A percentile compares a stretch with the other conserved stretches of the same genome.
Conservation (phyloP, 192 early-diverging fungal species). For the Backusella westeae region DNA sequence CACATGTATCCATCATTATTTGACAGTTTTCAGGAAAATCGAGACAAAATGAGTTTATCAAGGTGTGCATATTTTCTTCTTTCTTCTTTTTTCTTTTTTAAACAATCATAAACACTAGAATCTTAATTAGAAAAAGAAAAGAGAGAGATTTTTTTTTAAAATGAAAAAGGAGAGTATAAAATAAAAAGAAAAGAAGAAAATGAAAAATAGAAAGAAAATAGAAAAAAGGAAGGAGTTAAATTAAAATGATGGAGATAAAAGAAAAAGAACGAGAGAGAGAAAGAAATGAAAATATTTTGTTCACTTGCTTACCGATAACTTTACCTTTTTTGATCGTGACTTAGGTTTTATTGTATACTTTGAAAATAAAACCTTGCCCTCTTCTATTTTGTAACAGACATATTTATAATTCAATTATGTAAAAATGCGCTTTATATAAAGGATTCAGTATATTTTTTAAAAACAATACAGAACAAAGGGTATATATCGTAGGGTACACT, state of each 20-base stretch:
- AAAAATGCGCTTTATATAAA: too few species aligned
- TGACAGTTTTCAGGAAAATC: conserved; percentile 16
- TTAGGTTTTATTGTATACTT: background rate
- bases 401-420: background rate
- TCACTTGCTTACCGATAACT: background rate
- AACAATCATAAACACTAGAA: background rate
- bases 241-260: background rate
- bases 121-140: background rate
- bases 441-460: too few species aligned
- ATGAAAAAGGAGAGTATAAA: background rate
- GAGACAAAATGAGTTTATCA: conserved; percentile 17
- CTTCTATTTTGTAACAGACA: background rate
- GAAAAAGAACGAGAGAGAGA: background rate
- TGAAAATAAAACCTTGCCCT: conserved; percentile 1
- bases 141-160: background rate
- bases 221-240: conserved; percentile 10
- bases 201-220: background rate
- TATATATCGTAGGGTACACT: too few species aligned
- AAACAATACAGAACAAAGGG: too few species aligned
- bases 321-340: background rate
- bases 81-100: background rate
- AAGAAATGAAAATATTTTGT: background rate
- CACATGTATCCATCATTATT: background rate
- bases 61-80: conserved; percentile 4
- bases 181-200: background rate